Conservation (phyloP, 73 alveolate species). For the Uronychia binucleata region DNA sequence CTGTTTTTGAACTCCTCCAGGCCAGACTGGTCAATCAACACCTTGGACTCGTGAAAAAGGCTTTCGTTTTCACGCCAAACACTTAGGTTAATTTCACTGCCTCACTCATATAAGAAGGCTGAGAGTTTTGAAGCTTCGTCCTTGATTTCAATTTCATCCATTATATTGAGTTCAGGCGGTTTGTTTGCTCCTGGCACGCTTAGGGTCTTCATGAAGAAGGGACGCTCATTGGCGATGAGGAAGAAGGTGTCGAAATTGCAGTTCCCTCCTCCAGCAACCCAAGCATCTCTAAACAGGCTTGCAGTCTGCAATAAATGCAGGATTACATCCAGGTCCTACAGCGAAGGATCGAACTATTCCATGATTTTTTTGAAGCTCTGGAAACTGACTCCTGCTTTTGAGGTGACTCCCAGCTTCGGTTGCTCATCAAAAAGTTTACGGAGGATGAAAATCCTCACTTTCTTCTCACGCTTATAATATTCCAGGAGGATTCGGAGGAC, state of each 20-base stretch:
- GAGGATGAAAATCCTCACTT: constrained; percentile 48
- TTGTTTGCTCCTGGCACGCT: not conserved
- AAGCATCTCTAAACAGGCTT: constrained; percentile 41
- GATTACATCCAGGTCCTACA: constrained; percentile 16
- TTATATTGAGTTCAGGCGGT: not conserved
- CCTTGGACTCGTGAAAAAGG: not conserved
- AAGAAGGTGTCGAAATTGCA: constrained; percentile 53
- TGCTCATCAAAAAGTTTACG: constrained; percentile 42
- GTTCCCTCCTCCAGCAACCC: constrained; percentile 49
- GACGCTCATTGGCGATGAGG: constrained; percentile 49
- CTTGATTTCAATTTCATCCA: constrained; percentile 2
- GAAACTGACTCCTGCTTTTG: constrained; percentile 46
- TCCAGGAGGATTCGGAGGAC: constrained; percentile 51
- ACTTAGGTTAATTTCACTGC: not conserved
- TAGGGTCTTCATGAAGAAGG: constrained; percentile 19
- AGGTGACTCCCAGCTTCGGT: constrained; percentile 30
- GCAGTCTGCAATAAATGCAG: not conserved
- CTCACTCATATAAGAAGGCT: not conserved
- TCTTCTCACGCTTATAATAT: constrained; percentile 60
- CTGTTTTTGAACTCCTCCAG: not conserved
- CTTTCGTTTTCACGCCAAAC: not conserved
- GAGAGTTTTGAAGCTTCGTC: not conserved
- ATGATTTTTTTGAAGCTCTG: constrained; percentile 32
- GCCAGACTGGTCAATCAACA: not conserved
- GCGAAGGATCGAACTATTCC: constrained; percentile 46